Base-by-base conservation (phyloP, 768 basidiomycete species). In the Baorangia bicolor region DNA sequence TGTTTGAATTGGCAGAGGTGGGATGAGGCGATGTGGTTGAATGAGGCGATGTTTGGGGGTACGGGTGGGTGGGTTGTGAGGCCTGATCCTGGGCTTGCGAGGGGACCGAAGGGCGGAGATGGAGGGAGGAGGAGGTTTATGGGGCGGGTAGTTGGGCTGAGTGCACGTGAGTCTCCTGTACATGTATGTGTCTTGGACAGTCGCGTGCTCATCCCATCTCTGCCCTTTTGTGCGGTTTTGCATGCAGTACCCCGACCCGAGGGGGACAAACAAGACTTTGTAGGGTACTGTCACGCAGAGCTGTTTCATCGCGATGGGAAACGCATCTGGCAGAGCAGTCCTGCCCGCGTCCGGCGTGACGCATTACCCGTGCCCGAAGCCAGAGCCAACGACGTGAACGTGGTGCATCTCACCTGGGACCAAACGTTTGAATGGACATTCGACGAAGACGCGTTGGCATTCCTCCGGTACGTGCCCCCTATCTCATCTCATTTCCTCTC, bases 1-100 rank as follows among this genome's bases (percentile, higher is more conserved):
- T 77, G 78, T 35, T 68, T 86, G 40, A 86, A 86, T 58, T 85
- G 85, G 85, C 84, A 86, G 68, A 73, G 71, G n/a, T 83, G 78
- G 60, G 84, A 86, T 61, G 62, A 58, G 2, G 79, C 79, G 2
- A 80, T 82, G 78, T 82, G 83, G 58, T 64, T 87, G 23, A 85
- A 86, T 59, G 86, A 85, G 64, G 85, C 76, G 0, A 76, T 87
- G 78, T 87, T 86, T 62, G 75, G 75, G 0, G 85, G 81, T 0
- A 80, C 75, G 4, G 62, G 69, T 3, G 85, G 84, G 2, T 86
- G 81, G 82, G 77, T 82, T 1, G 65, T 75, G 33, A 83, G 82
- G 59, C 83, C 84, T 1, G 58, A 60, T 13, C 42, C 53, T 21
- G 50, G 74, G 56, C 71, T n/a, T 30, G 28, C 27, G 18, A 12